Base-by-base conservation (phyloP, 2,329 filamentous ascomycete genomes). In the Penicillium sp. region DNA sequence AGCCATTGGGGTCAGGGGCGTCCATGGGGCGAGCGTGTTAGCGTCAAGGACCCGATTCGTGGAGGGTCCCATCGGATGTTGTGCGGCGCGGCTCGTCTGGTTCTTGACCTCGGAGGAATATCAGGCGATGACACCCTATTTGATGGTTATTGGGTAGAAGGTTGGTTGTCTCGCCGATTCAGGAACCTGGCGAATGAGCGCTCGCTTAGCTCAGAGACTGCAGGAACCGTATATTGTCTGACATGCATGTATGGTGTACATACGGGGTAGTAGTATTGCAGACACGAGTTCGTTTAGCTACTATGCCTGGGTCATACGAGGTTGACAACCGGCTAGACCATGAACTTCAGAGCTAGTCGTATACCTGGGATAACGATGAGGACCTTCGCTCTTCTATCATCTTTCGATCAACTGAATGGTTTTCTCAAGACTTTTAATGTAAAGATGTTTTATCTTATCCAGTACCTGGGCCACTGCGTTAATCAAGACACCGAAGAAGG, bases 171-270 rank as follows among this genome's bases (percentile, higher is more conserved):
- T 52, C 44, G 29, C 26, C 19, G 38, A 35, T 36, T 52, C 43
- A 56, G 59, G 48, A 60, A 60, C 53, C 46, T 46, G 48, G 53
- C 43, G 51, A 57, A 61, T 60, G 11, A 35, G 48, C 27, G 26
- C 29, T 41, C 7, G 23, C 26, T 14, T 32, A 43, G 35, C 26
- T 53, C 36, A 51, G 26, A 34, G 36, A 39, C 19, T 18, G 11
- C 18, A 23, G 27, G 23, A 32, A 36, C 23, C 3, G 16, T 11
- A 13, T 23, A 9, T 9, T 13, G 32, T 39, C 40, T 58, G 32
- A 53, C 39, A n/a, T 29, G 47, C 39, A 42, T 23, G 23, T 23
- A 23, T 5, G 23, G 23, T 3, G 23, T 3, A 5, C 23, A 23
- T 23, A 23, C 23, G 23, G 23, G 23, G 23, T 23, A 45, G 13